phyloP scores from a whole-genome alignment of 208 protist species.

The Blastocrithidia nonstop region DNA sequence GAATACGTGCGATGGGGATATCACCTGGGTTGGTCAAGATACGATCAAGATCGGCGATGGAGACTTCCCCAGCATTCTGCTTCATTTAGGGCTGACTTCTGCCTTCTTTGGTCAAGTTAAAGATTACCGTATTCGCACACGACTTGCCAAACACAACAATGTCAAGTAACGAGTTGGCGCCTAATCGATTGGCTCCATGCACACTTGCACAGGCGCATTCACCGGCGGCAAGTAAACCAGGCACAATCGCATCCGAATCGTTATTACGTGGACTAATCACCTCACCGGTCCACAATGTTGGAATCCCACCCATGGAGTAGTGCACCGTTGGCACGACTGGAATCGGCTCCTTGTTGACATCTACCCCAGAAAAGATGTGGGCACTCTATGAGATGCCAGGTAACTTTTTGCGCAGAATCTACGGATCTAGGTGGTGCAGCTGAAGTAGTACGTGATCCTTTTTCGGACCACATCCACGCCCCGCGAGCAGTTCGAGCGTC shows the following conservation, averaged over 20 bases:
- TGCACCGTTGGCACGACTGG: slow-evolving; percentile 98
- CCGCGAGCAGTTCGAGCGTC: slow-evolving; percentile 95
- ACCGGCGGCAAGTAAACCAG: slow-evolving; percentile 94
- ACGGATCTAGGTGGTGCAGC: slow-evolving; percentile 94
- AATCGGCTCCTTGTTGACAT: slow-evolving; percentile 98
- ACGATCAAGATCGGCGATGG: slow-evolving; percentile 92
- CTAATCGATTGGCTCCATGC: slow-evolving; percentile 97
- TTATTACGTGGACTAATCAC: slow-evolving; percentile 77
- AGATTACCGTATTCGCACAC: slow-evolving; percentile 88
- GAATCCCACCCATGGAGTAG: slow-evolving; percentile 97
- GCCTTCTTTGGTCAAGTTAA: slow-evolving; percentile 86
- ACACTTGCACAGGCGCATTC: slow-evolving; percentile 96
- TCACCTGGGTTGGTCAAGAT: slow-evolving; percentile 91
- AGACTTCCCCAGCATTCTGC: slow-evolving; percentile 77
- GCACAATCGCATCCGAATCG: slow-evolving; percentile 90
- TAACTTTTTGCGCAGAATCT: slow-evolving; percentile 92
- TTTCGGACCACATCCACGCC: slow-evolving; percentile 84
- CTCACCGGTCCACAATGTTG: slow-evolving; percentile 86
- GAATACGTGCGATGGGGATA: slow-evolving; percentile 84
- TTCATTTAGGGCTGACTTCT: slow-evolving; percentile 73
- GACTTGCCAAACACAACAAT: slow-evolving; percentile 99
- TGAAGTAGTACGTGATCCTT: slow-evolving; percentile 97
- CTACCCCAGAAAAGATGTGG: slow-evolving; percentile 98
- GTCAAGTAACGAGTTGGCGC: slow-evolving; percentile 99
- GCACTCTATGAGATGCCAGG: slow-evolving; percentile 98